phyloP scores from a whole-genome alignment of 192 early-diverging fungal species.

The Rhizoclosmatium globosum region DNA sequence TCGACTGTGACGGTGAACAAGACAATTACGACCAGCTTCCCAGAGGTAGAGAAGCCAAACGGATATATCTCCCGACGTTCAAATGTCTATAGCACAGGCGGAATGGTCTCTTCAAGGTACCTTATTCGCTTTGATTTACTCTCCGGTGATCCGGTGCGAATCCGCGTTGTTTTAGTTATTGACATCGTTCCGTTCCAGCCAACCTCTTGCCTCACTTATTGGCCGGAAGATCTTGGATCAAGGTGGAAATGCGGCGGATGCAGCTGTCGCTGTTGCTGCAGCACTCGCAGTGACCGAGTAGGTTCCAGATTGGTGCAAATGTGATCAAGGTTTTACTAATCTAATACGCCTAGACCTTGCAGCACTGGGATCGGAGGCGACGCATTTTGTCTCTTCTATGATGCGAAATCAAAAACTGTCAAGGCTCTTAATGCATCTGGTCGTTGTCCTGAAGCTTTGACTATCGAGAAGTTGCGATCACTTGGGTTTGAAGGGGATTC shows the following conservation, averaged over 20 bases:
- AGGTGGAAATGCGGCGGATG: slow-evolving; percentile 82
- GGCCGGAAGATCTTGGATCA: slow-evolving; percentile 67
- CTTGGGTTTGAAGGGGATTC: slow-evolving; percentile 49
- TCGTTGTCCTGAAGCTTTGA: slow-evolving; percentile 63
- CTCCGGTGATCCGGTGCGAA: neutral
- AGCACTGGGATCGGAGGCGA: slow-evolving; percentile 85
- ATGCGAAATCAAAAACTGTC: slow-evolving; percentile 63
- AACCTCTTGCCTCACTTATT: slow-evolving; percentile 75
- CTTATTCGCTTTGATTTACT: neutral
- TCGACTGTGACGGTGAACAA: no score
- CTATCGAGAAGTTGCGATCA: slow-evolving; percentile 52
- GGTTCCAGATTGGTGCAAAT: neutral
- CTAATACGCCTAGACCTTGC: slow-evolving; percentile 43
- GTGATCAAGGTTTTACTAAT: slow-evolving; percentile 40
- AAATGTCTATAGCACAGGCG: slow-evolving; percentile 62
- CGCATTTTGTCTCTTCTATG: slow-evolving; percentile 80
- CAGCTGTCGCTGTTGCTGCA: slow-evolving; percentile 67
- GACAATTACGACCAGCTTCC: no score
- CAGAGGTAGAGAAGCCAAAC: no score
- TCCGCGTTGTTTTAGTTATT: neutral
- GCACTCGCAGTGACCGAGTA: slow-evolving; percentile 73
- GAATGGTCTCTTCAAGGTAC: slow-evolving; percentile 65
- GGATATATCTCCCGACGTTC: slow-evolving; percentile 35
- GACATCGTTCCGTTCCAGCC: slow-evolving; percentile 42
- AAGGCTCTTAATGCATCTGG: slow-evolving; percentile 56